Conservation (phyloP, 1,139 yeast species). For the Lodderomyces elongisporus region DNA sequence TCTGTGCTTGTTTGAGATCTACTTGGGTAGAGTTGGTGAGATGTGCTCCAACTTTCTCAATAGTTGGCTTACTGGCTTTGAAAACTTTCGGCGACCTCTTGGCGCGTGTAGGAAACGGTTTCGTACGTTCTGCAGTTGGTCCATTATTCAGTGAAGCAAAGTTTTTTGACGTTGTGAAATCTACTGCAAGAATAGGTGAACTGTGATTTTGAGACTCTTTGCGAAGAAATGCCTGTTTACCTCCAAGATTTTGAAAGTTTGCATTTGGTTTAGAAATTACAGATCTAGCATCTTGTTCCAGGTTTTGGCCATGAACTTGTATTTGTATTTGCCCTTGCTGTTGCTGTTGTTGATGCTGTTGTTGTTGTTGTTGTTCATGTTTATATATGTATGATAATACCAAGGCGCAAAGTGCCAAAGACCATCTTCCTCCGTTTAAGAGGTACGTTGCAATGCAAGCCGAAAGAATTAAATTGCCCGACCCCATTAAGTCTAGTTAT, state of each 20-base stretch:
- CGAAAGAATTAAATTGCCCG: slow-evolving; percentile 3
- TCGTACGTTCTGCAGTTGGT: slow-evolving; percentile 19
- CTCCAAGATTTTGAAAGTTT: too few relatives aligned
- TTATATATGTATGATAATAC: slow-evolving; percentile 9
- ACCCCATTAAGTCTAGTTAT: too few relatives aligned
- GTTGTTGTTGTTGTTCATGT: slow-evolving; percentile 4
- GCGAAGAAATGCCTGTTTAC: neutral
- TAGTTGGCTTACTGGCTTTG: slow-evolving; percentile 30
- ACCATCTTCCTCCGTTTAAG: slow-evolving; percentile 27
- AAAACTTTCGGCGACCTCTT: slow-evolving; percentile 37
- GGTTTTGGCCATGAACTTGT: too few relatives aligned
- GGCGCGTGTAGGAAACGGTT: slow-evolving; percentile 18
- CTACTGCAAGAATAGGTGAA: slow-evolving; percentile 41
- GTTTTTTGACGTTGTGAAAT: slow-evolving; percentile 26
- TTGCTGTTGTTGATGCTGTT: neutral
- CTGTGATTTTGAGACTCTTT: slow-evolving; percentile 6
- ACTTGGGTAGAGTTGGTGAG: slow-evolving; percentile 26
- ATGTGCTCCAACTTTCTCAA: slow-evolving; percentile 8
- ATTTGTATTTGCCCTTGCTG: too few relatives aligned
- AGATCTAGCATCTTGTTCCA: too few relatives aligned
- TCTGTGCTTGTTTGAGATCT: slow-evolving; percentile 38
- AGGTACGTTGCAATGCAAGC: slow-evolving; percentile 13
- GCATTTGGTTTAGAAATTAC: neutral
- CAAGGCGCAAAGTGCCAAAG: slow-evolving; percentile 15
- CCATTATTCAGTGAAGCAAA: neutral